Evolutionary conservation across 441 rosid species (phyloP).

Genomic region (Dalechampia spathulata): DNA sequence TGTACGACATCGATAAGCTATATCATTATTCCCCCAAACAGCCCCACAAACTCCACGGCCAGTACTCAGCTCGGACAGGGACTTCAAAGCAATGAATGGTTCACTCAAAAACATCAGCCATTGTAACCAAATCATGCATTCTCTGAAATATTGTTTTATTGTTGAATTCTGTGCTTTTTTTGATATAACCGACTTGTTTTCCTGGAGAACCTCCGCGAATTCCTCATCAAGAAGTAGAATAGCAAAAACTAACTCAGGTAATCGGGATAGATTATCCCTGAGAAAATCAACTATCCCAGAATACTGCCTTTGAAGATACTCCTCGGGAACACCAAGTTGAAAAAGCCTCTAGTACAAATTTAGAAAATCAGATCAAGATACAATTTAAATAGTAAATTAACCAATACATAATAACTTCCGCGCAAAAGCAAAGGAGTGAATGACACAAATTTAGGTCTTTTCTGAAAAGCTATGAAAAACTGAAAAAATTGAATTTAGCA

Average conservation of each 20-base stretch:
- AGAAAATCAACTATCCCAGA: constrained; percentile 53
- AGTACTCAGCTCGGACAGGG: constrained; percentile 37
- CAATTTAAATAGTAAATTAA: too few relatives aligned
- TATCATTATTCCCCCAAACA: constrained; percentile 92
- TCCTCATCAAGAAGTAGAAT: constrained; percentile 72
- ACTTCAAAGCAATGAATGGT: constrained; percentile 44
- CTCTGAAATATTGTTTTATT: constrained; percentile 44
- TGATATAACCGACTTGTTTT: constrained; percentile 30
- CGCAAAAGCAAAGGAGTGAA: too few relatives aligned
- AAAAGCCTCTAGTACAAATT: constrained; percentile 85
- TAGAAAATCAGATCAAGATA: too few relatives aligned
- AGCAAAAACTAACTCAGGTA: constrained; percentile 46
- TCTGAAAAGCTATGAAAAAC: too few relatives aligned
- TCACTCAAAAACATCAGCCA: constrained; percentile 88
- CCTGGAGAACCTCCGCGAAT: constrained; percentile 35
- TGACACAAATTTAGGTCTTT: too few relatives aligned
- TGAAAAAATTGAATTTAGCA: too few relatives aligned
- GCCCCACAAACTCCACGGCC: constrained; percentile 95
- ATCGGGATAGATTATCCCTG: constrained; percentile 30
- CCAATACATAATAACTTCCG: too few relatives aligned
- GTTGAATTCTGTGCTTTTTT: constrained; percentile 22
- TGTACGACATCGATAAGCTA: constrained; percentile 83
- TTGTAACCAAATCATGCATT: constrained; percentile 67
- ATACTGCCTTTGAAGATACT: constrained; percentile 30
- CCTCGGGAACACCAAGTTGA: constrained; percentile 51